Conservation (phyloP, 495 filamentous ascomycete genomes). For the Filosporella fistucella region DNA sequence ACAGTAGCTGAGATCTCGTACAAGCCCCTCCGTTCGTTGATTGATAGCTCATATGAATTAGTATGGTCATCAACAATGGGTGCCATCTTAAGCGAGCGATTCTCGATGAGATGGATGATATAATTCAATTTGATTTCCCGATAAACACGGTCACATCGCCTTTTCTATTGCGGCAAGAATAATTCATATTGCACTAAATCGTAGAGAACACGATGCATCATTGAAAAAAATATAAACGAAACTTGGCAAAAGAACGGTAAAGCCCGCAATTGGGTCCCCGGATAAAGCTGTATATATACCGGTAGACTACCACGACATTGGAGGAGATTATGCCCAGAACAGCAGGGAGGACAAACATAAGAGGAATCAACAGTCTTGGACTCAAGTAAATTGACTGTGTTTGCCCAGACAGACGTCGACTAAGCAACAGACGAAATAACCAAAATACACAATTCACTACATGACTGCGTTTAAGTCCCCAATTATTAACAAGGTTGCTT, state of each 20-base stretch:
- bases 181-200: not conserved
- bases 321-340: not conserved
- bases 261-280: not conserved
- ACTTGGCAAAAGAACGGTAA: not conserved
- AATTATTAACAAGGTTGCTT: not conserved
- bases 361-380: no score
- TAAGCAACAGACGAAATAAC: not conserved
- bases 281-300: conserved; percentile 4
- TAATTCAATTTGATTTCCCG: not conserved
- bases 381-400: no score
- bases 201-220: conserved; percentile 10
- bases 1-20: conserved; percentile 1
- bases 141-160: not conserved
- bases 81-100: conserved; percentile 1
- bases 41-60: conserved; percentile 6
- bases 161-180: not conserved
- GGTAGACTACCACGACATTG: not conserved
- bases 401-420: not conserved
- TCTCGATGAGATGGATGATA: not conserved
- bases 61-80: not conserved
- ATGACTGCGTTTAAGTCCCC: not conserved
- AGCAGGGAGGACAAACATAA: not conserved
- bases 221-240: conserved; percentile 6
- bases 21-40: not conserved
- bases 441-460: not conserved